Evolutionary conservation across 2,329 filamentous ascomycete species (phyloP), one percentile per base, ranked within the genome.

Genomic region (Colletotrichum tabaci): DNA sequence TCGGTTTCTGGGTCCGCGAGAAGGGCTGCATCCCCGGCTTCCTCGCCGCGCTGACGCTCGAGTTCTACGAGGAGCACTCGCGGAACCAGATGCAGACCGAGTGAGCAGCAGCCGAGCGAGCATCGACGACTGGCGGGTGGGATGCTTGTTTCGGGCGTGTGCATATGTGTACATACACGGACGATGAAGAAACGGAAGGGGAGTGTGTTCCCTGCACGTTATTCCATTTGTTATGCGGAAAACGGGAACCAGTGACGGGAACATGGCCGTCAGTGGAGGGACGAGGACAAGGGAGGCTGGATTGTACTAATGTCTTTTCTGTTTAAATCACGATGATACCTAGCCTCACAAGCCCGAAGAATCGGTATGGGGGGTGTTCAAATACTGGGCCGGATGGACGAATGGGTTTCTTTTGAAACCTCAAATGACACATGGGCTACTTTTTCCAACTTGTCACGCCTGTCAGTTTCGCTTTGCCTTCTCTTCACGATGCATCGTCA

Each of bases 1-100:
- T 98, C 78, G 92, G 94, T 74, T 98, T 98, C 81, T 99, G 96
- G 96, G 96, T 98, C 1, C 90, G 97, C 78, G 95, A 96, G 77
- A 91, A 95, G 84, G 95, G 95, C 57, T 96, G 96, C 80, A 97
- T 98, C 74, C 96, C 96, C 5, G 96, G 95, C 67, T 97, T 98
- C 80, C 82, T 98, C 74, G 95, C 95, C 44, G 96, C 95, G 18
- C 86, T 97, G 84, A 98, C 95, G 49, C 82, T 98, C 78, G 95
- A 98, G 83, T 98, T 98, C 83, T 98, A 94, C 80, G 96, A 98
- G 77, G 90, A 92, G 83, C 82, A 88, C 68, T 77, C 81, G 15
- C 77, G 80, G 49, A 77, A 72, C n/a, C 73, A 67, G 56, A 61
- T 57, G 38, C 56, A 62, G n/a, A 57, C 47, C 16, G 70, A 72